phyloP scores from a whole-genome alignment of 805 yeast species.

The Teunomyces gatunensis region DNA sequence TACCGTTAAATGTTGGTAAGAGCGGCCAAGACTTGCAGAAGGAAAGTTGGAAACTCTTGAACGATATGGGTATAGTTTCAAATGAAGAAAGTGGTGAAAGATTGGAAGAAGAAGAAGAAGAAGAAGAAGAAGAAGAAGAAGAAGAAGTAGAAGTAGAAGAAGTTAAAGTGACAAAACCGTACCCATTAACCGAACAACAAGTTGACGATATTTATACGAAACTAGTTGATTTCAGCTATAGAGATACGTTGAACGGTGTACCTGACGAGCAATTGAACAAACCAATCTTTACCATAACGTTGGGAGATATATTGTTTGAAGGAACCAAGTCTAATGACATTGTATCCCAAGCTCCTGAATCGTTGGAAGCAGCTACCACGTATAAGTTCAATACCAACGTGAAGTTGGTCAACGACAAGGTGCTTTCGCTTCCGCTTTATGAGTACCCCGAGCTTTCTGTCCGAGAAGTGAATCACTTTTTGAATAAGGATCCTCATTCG shows the following conservation, averaged over 20 bases:
- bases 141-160: too few species aligned
- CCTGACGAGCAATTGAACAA: conserved; percentile 13
- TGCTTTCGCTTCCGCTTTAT: conserved; percentile 28
- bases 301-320: conserved; percentile 39
- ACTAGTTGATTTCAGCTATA: conserved; percentile 26
- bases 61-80: conserved; percentile 15
- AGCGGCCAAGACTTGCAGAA: conserved; percentile 7
- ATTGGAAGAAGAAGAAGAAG: neutral
- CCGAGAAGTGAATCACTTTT: conserved; percentile 20
- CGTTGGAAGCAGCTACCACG: conserved; percentile 12
- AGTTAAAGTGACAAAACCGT: neutral
- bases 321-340: conserved; percentile 4
- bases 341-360: neutral
- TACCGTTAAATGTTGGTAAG: conserved; percentile 8
- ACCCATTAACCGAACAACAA: conserved; percentile 9
- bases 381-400: conserved; percentile 34
- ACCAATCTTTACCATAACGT: conserved; percentile 34
- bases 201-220: conserved; percentile 21
- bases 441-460: conserved; percentile 11
- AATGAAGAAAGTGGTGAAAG: neutral
- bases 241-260: conserved; percentile 21
- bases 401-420: conserved; percentile 30
- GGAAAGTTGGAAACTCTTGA: conserved; percentile 16
- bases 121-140: too few species aligned
- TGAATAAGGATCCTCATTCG: conserved; percentile 23